Base-by-base conservation (phyloP, 176 grass and related monocot species). In the Pharus latifolius region DNA sequence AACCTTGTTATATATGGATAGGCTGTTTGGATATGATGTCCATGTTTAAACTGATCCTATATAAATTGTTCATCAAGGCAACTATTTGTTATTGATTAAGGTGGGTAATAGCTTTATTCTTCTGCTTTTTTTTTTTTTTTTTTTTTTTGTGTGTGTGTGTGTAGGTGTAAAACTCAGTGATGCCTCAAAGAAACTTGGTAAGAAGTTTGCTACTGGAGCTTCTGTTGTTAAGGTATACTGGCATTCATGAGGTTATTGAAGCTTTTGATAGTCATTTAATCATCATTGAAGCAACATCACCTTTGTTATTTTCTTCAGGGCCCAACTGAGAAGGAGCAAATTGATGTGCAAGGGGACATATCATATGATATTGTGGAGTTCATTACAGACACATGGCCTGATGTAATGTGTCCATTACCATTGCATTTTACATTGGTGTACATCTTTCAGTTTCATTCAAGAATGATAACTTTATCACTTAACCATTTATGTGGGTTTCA, bases 311-410 rank as follows among this genome's bases (percentile, higher is more conserved):
- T 49, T 76, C 53, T 25, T 63, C 65, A 99, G 96, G 96, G 96
- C 14, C 87, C 90, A 56, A 99, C 96, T 73, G 96, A 99, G 43
- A 99, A 99, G 85, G 96, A 99, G 79, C 96, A 99, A 70, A 88
- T 99, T 79, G 96, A 99, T 26, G 96, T 99, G 26, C 96, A 99
- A 95, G 96, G 96, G 42, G 90, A 99, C 73, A 99, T 99, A 79
- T 82, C 96, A 73, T 99, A 99, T 80, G 96, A 99, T 44, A 81
- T 95, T 28, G 90, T 95, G 65, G 90, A 95, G 50, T 99, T 88
- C 76, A 79, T 99, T 81, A 99, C 96, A 44, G 96, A 94, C 56
- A 99, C 96, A 60, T 99, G 96, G 96, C 87, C 90, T 44, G 87
- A 88, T 72, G 96, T 99, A 91, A 99, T 46, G 35, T 27, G 60